Evolutionary conservation across 148 eudicot genomes (phyloP).

Genomic region (Nyssa sinensis): DNA sequence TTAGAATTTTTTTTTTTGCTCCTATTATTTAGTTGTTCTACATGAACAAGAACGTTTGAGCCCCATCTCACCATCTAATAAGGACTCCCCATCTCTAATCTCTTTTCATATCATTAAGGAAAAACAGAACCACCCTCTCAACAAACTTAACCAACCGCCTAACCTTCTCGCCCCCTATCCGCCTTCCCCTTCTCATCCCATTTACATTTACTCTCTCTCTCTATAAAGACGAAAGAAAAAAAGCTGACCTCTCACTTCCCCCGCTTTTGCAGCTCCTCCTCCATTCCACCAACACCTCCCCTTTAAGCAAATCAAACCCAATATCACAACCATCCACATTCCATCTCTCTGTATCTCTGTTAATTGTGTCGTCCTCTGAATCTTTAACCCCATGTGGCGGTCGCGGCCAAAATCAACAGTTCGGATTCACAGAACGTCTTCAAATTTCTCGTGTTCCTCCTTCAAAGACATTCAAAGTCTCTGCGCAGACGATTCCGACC

Average conservation of each 20-base stretch:
- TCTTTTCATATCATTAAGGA: not conserved
- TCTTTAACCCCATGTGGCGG: conserved; percentile 44
- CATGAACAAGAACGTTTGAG: too few relatives aligned
- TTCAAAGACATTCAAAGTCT: conserved; percentile 74
- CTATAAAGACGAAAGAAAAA: not conserved
- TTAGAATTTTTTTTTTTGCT: too few relatives aligned
- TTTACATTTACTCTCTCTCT: not conserved
- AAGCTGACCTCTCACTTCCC: not conserved
- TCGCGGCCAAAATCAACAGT: conserved; percentile 36
- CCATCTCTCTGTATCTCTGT: not conserved
- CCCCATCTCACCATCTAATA: not conserved
- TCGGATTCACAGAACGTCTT: conserved; percentile 15
- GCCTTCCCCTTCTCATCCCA: not conserved
- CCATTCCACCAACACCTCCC: not conserved
- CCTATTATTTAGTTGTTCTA: too few relatives aligned
- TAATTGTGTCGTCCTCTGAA: not conserved
- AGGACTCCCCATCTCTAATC: conserved; percentile 4
- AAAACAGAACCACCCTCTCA: not conserved
- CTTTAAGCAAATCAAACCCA: not conserved
- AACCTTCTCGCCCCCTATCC: not conserved
- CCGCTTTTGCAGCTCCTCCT: conserved; percentile 17
- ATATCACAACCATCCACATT: not conserved
- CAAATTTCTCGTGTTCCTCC: conserved; percentile 52
- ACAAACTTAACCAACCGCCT: too few relatives aligned
- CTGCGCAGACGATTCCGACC: conserved; percentile 29